phyloP scores from a whole-genome alignment of 2,329 filamentous ascomycete species.

The Monosporascus ibericus region DNA sequence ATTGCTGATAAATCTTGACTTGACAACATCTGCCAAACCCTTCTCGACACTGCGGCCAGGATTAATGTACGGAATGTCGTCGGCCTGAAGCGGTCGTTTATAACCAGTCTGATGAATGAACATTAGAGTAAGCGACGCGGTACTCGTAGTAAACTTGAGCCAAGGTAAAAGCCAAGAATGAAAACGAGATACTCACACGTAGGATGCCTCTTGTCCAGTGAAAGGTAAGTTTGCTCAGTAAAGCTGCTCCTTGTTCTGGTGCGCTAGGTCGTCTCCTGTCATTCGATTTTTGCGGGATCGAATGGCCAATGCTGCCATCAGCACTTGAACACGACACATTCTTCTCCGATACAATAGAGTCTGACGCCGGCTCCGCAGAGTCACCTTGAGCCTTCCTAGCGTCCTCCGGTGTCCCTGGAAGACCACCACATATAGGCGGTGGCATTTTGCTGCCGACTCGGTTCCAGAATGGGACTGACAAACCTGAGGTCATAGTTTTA shows the following conservation, averaged over 20 bases:
- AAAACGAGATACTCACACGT: conserved; percentile 43
- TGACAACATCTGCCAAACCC: conserved; percentile 57
- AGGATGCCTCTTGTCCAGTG: conserved; percentile 84
- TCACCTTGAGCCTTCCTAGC: no score
- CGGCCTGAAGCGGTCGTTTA: conserved; percentile 68
- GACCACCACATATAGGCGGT: no score
- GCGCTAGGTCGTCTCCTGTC: neutral
- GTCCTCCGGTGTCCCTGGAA: no score
- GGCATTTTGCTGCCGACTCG: no score
- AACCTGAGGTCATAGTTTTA: no score
- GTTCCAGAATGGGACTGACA: no score
- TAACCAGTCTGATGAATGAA: conserved; percentile 49
- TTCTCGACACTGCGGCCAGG: conserved; percentile 62
- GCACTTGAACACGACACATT: no score
- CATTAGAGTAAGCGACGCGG: neutral
- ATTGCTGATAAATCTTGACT: conserved; percentile 59
- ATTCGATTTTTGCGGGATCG: neutral
- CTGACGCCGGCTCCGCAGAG: no score
- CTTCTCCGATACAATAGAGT: no score
- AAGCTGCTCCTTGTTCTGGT: conserved; percentile 60
- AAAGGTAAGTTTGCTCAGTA: conserved; percentile 70
- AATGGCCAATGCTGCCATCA: neutral
- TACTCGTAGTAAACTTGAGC: neutral
- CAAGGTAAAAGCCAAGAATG: neutral
- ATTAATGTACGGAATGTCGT: conserved; percentile 82